Conservation (phyloP, 73 alveolate species). For the Durusdinium trenchii region DNA sequence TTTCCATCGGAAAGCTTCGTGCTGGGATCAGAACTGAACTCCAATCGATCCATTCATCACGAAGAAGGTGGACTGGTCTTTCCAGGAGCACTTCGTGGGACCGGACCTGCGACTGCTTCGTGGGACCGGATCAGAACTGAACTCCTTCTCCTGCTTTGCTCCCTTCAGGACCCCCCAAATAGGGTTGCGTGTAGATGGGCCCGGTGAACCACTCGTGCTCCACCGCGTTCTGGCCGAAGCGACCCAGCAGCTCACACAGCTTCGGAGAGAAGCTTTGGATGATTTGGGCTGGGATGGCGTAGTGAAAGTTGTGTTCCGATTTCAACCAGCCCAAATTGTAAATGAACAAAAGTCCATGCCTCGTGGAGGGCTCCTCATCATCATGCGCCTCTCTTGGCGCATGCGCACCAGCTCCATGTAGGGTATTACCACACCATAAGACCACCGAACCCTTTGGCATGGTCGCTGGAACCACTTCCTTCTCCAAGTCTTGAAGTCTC, state of each 20-base stretch:
- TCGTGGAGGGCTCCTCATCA: not conserved
- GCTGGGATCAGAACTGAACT: too few relatives aligned
- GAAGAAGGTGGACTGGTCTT: too few relatives aligned
- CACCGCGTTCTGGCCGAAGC: constrained; percentile 34
- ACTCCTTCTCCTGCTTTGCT: constrained; percentile 43
- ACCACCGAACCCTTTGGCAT: constrained; percentile 86
- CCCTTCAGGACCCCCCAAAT: constrained; percentile 69
- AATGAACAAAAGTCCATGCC: constrained; percentile 63
- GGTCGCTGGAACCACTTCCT: constrained; percentile 21
- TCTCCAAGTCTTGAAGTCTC: not conserved
- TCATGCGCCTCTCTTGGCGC: not conserved
- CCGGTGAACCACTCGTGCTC: constrained; percentile 50
- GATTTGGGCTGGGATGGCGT: constrained; percentile 19
- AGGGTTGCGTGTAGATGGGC: constrained; percentile 71
- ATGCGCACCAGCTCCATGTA: constrained; percentile 56
- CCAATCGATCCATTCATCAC: too few relatives aligned
- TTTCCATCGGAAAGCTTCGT: too few relatives aligned
- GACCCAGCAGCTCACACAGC: constrained; percentile 12
- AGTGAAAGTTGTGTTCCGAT: constrained; percentile 70
- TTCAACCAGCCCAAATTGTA: constrained; percentile 73
- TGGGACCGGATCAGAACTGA: not conserved
- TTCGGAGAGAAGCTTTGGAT: constrained; percentile 10
- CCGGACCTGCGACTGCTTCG: not conserved
- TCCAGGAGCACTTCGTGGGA: too few relatives aligned
- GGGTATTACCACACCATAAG: constrained; percentile 72